Evolutionary conservation across 805 yeast genomes (phyloP).

Genomic region (Candida bentonensis): DNA sequence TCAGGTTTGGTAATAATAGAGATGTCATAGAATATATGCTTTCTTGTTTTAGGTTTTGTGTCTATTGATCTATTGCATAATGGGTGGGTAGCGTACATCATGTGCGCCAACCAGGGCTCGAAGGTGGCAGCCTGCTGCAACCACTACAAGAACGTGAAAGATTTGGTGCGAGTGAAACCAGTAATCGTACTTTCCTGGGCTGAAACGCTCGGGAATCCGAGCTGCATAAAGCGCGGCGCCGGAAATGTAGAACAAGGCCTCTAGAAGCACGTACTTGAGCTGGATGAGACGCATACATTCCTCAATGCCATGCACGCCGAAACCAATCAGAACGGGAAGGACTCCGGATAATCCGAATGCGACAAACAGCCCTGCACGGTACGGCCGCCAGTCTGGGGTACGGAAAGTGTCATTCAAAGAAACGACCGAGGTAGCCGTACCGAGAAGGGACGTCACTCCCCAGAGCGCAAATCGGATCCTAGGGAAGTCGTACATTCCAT

Average conservation of each 20-base stretch:
- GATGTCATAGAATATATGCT: not conserved
- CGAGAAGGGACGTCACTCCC: conserved; percentile 40
- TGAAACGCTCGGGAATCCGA: conserved; percentile 60
- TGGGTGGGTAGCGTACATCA: conserved; percentile 12
- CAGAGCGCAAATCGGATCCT: conserved; percentile 17
- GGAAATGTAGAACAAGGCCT: conserved; percentile 58
- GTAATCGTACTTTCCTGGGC: conserved; percentile 51
- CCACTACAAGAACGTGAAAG: conserved; percentile 63
- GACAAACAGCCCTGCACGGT: conserved; percentile 66
- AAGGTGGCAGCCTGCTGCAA: conserved; percentile 65
- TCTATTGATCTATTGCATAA: not conserved
- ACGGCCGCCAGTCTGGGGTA: conserved; percentile 58
- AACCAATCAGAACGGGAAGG: conserved; percentile 51
- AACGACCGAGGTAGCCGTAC: conserved; percentile 44
- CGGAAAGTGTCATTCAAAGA: conserved; percentile 56
- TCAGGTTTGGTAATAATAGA: not conserved
- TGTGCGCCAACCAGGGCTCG: conserved; percentile 47
- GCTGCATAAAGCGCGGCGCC: conserved; percentile 75
- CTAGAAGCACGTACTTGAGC: conserved; percentile 47
- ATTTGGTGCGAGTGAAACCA: conserved; percentile 79
- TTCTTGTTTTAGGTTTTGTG: not conserved
- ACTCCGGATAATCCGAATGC: conserved; percentile 67
- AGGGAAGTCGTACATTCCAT: conserved; percentile 29
- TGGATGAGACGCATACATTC: conserved; percentile 39
- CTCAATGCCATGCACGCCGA: conserved; percentile 31